Evolutionary conservation across 345 rosid species (phyloP).

Genomic region (Brassica rapa): DNA sequence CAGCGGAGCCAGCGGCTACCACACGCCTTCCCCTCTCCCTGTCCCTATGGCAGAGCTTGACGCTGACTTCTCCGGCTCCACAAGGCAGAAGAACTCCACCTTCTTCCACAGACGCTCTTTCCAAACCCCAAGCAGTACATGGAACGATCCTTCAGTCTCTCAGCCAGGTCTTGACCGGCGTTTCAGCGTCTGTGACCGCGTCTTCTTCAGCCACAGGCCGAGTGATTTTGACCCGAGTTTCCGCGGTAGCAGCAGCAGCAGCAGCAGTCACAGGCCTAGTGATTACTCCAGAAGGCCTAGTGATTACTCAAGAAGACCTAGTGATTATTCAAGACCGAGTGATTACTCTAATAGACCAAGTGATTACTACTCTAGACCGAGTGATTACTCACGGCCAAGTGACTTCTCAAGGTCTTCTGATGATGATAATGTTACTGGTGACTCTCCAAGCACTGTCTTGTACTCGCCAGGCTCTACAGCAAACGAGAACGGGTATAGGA

Average conservation of each 20-base stretch:
- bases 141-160: constrained; percentile 77
- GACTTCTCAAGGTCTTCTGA: constrained; percentile 94
- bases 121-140: constrained; percentile 71
- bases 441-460: constrained; percentile 92
- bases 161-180: constrained; percentile 87
- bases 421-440: constrained; percentile 86
- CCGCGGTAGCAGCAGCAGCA: constrained; percentile 43
- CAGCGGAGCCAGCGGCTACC: constrained; percentile 66
- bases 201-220: constrained; percentile 74
- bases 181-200: constrained; percentile 95
- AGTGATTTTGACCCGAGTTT: constrained; percentile 71
- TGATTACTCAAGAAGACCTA: neutral
- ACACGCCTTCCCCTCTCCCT: constrained; percentile 92
- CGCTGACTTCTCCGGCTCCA: constrained; percentile 96
- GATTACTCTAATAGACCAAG: constrained; percentile 34
- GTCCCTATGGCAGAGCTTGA: constrained; percentile 82
- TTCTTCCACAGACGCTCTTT: constrained; percentile 92
- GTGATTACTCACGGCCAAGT: constrained; percentile 90
- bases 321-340: neutral
- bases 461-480: constrained; percentile 62
- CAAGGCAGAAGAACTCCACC: constrained; percentile 76
- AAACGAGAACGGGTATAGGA: neutral
- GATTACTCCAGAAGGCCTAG: neutral
- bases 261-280: constrained; percentile 35
- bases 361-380: constrained; percentile 68